phyloP scores from a whole-genome alignment of 345 rosid species.

The Arabis hirsuta region DNA sequence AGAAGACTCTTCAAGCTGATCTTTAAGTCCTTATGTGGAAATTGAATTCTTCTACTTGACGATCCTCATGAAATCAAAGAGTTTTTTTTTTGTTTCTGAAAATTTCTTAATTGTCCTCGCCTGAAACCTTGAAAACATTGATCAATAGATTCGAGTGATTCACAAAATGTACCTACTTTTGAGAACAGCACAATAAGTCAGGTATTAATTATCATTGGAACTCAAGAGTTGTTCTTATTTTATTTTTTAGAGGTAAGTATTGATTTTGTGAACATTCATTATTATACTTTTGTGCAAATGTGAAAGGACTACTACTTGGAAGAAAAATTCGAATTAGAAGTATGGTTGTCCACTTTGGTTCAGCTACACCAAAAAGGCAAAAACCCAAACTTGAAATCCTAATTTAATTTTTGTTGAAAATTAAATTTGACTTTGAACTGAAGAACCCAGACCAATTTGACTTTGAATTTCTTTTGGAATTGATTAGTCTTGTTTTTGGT shows the following conservation, averaged over 20 bases:
- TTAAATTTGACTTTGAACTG: too few species aligned
- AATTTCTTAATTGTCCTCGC: neutral
- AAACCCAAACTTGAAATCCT: neutral
- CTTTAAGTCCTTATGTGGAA: slow-evolving; percentile 41
- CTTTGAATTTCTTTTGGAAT: neutral
- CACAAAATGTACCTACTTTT: slow-evolving; percentile 13
- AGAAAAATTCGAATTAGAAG: neutral
- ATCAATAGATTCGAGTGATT: slow-evolving; percentile 15
- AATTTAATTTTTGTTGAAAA: neutral
- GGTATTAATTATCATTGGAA: neutral
- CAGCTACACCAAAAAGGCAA: neutral
- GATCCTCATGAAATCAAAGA: slow-evolving; percentile 20
- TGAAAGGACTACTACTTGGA: neutral
- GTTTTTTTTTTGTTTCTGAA: slow-evolving; percentile 11
- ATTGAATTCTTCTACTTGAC: slow-evolving; percentile 24
- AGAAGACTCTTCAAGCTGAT: slow-evolving; percentile 60
- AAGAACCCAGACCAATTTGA: neutral
- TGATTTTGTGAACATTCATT: neutral
- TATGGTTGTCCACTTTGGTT: slow-evolving; percentile 10
- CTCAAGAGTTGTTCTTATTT: neutral
- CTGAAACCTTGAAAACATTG: slow-evolving; percentile 17
- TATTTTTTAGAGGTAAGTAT: neutral
- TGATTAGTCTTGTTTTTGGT: neutral
- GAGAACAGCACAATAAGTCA: slow-evolving; percentile 17
- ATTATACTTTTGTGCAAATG: neutral